Percentiles rank a stretch among this genome's conserved stretches.
Conservation (phyloP, 371 early-diverging fungal species). For the Mucor saturninus region DNA sequence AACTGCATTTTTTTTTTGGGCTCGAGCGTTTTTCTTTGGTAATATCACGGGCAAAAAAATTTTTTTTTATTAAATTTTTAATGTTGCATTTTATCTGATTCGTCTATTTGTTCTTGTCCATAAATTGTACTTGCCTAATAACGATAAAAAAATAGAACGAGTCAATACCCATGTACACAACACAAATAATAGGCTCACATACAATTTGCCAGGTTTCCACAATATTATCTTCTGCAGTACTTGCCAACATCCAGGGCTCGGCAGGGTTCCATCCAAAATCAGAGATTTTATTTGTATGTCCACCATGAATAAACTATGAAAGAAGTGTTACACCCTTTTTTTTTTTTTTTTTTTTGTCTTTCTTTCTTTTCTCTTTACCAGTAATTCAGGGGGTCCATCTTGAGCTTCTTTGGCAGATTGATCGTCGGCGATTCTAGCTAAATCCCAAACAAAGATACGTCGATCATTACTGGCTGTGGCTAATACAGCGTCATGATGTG, state of each 20-base stretch:
- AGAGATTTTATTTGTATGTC: slow-evolving; percentile 95
- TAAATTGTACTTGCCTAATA: slow-evolving; percentile 39
- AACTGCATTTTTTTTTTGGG: neutral
- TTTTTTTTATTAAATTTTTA: neutral
- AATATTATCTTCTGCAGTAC: slow-evolving; percentile 95
- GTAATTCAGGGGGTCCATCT: slow-evolving; percentile 96
- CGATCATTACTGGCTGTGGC: slow-evolving; percentile 93
- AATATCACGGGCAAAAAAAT: neutral
- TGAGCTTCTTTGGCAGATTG: slow-evolving; percentile 88
- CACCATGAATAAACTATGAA: slow-evolving; percentile 94
- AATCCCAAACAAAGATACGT: slow-evolving; percentile 95
- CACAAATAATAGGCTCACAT: slow-evolving; percentile 21
- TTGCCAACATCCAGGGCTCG: slow-evolving; percentile 93
- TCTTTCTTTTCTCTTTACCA: slow-evolving; percentile 53
- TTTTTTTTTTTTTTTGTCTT: neutral
- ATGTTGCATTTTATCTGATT: slow-evolving; percentile 23
- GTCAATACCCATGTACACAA: neutral
- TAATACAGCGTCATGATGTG: slow-evolving; percentile 88
- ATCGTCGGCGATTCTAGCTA: slow-evolving; percentile 88
- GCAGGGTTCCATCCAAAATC: slow-evolving; percentile 98
- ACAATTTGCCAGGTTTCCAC: slow-evolving; percentile 98
- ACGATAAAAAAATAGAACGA: neutral
- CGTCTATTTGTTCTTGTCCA: slow-evolving; percentile 29
- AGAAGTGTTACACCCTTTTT: neutral
- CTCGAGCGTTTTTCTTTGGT: neutral